Percentiles rank a stretch among this genome's conserved stretches.
These are phyloP conservation scores for Trypanosoma platydactyli DNA, from an alignment of 208 protist species.

Conservation along the genomic window DNA sequence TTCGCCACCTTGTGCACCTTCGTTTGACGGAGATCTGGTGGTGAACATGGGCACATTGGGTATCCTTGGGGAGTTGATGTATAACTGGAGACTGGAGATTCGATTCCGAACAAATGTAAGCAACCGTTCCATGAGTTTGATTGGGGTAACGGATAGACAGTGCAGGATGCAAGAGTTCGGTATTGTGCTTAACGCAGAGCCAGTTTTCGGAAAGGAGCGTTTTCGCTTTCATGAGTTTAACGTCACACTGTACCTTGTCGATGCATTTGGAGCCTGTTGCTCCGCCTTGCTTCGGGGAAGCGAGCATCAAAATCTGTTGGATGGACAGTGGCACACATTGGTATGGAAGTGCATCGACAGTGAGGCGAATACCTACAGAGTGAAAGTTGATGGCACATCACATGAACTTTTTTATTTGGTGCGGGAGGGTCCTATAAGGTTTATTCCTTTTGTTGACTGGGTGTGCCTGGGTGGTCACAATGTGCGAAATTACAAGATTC, in stretches of 20 bases:
- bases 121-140: slow-evolving; percentile 72
- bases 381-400: slow-evolving; percentile 83
- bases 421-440: slow-evolving; percentile 75
- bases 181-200: slow-evolving; percentile 87
- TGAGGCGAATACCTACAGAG: slow-evolving; percentile 84
- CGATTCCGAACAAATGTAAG: slow-evolving; percentile 77
- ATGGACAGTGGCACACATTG: slow-evolving; percentile 88
- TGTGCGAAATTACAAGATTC: slow-evolving; percentile 79
- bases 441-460: slow-evolving; percentile 77
- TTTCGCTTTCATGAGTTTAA: slow-evolving; percentile 85
- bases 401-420: slow-evolving; percentile 79
- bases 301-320: slow-evolving; percentile 81
- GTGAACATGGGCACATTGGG: slow-evolving; percentile 76
- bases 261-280: slow-evolving; percentile 79
- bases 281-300: slow-evolving; percentile 80
- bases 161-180: slow-evolving; percentile 87
- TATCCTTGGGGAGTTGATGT: slow-evolving; percentile 80
- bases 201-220: slow-evolving; percentile 73
- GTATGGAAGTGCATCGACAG: slow-evolving; percentile 87
- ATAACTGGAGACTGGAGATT: slow-evolving; percentile 87
- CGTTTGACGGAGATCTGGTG: slow-evolving; percentile 79
- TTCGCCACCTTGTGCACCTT: slow-evolving; percentile 55
- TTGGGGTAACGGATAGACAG: slow-evolving; percentile 80
- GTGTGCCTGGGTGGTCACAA: slow-evolving; percentile 86
- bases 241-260: slow-evolving; percentile 81